Base-by-base conservation (phyloP, 2,329 filamentous ascomycete species). In the Calonectria pseudoreteaudii region DNA sequence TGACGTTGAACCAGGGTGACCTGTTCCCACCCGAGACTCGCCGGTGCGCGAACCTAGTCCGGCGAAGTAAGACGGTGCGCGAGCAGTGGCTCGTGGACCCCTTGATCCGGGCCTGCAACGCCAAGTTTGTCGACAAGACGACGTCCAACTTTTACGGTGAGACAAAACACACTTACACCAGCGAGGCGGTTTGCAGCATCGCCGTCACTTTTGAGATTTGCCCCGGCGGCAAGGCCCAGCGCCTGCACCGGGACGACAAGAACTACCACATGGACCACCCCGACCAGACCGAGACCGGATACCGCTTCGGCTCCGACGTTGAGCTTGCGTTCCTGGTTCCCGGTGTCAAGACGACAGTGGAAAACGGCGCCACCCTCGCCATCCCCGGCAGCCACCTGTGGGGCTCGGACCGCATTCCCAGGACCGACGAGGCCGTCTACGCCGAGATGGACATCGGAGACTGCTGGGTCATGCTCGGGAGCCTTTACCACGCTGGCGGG, bases 111-210 rank as follows among this genome's bases (percentile, higher is more conserved):
- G 62, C 69, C 41, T 66, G 50, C 52, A 71, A 71, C 52, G 49
- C 50, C 49, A 66, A 60, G 50, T 71, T 71, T 20, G 62, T 71
- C 28, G 69, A 71, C 41, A 71, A 71, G 69, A 60, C 50, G 10
- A 71, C 69, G 13, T 71, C 62, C 28, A 71, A 66, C 50, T 71
- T 41, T 41, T 71, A 71, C 62, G 69, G 69, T 38, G 62, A 71
- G 26, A 66, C 69, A 1, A 60, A 66, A 62, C 69, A 71, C 52
- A 71, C 69, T 3, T 71, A 71, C 50, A 60, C 50, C 11, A 71
- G 69, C 69, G 69, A 71, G 36, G 69, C 69, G 7, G 60, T 71
- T 23, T 66, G 62, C 52, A 71, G 69, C 52, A 71, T 71, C 30
- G 69, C 69, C 28, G 62, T 71, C 13, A 71, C 69, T 0, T 71